Evolutionary conservation across 73 alveolate species (phyloP).

Genomic region (Diophrys appendiculata): DNA sequence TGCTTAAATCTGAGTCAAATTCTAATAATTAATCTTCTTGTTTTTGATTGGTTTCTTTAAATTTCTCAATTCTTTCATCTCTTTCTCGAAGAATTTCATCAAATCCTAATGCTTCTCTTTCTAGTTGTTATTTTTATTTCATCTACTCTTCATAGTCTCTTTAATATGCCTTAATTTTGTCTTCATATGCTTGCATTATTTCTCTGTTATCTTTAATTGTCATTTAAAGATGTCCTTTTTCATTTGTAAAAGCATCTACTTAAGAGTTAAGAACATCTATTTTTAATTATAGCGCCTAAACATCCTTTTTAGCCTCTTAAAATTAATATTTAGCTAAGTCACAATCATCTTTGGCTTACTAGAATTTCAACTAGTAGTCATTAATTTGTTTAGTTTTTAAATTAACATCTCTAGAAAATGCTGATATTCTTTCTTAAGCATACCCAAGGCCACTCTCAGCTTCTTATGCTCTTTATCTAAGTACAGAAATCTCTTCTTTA

Average conservation of each 20-base stretch:
- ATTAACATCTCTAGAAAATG: slow-evolving; percentile 23
- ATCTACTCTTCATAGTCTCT: slow-evolving; percentile 23
- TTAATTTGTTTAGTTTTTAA: slow-evolving; percentile 26
- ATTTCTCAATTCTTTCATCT: slow-evolving; percentile 53
- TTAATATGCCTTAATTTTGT: slow-evolving; percentile 19
- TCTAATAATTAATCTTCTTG: slow-evolving; percentile 6
- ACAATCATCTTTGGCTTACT: slow-evolving; percentile 30
- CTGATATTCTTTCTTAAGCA: slow-evolving; percentile 19
- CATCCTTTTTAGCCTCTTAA: slow-evolving; percentile 38
- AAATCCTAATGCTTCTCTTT: slow-evolving; percentile 47
- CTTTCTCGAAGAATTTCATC: slow-evolving; percentile 51
- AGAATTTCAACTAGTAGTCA: slow-evolving; percentile 24
- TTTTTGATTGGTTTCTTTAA: slow-evolving; percentile 20
- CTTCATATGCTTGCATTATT: slow-evolving; percentile 34
- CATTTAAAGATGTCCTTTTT: slow-evolving; percentile 35
- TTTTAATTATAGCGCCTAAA: slow-evolving; percentile 26
- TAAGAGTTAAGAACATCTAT: slow-evolving; percentile 37
- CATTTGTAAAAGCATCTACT: slow-evolving; percentile 32
- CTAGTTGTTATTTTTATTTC: slow-evolving; percentile 23
- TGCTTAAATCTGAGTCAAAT: slow-evolving; percentile 31
- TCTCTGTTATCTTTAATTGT: slow-evolving; percentile 43
- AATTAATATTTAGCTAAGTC: slow-evolving; percentile 43
- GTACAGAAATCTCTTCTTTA: slow-evolving; percentile 26
- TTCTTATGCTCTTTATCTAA: slow-evolving; percentile 26
- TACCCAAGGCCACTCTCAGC: slow-evolving; percentile 12